Conservation (phyloP, 139 green algal species). For the Chlorella sp. region DNA sequence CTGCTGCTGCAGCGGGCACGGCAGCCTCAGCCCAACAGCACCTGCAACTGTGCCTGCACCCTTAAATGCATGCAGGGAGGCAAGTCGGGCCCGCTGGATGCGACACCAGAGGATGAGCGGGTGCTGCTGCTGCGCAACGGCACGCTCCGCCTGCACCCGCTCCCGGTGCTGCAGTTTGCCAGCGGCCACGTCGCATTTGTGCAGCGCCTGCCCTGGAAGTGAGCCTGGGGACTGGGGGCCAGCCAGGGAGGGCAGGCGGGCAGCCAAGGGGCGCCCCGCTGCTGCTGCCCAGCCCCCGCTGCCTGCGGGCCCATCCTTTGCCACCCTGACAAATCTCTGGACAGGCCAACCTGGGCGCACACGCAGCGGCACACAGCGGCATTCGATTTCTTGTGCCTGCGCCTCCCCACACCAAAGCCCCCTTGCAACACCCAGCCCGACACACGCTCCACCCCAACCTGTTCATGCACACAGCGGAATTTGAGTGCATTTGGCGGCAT, state of each 20-base stretch:
- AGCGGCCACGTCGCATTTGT: conserved; percentile 50
- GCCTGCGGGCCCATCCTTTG: too few relatives aligned
- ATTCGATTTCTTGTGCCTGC: too few relatives aligned
- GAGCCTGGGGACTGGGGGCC: background rate
- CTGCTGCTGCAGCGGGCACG: background rate
- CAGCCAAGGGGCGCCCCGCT: too few relatives aligned
- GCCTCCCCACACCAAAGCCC: background rate
- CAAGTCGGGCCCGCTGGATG: background rate
- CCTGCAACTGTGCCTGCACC: background rate
- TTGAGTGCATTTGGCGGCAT: too few relatives aligned
- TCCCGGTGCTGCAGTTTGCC: conserved; percentile 42
- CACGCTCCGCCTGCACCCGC: conserved; percentile 25
- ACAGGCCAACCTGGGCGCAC: too few relatives aligned
- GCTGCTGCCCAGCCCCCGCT: too few relatives aligned
- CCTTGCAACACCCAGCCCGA: background rate
- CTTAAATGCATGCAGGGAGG: background rate
- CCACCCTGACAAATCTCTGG: too few relatives aligned
- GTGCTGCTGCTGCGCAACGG: conserved; percentile 13
- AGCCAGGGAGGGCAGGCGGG: too few relatives aligned
- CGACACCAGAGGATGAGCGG: background rate
- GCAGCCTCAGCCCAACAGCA: background rate
- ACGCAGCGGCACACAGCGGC: too few relatives aligned
- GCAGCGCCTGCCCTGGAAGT: conserved; percentile 40
- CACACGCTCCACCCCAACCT: too few relatives aligned
- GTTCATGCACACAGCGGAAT: background rate